Conservation (phyloP, 306 rosid species). For the Malus orientalis region DNA sequence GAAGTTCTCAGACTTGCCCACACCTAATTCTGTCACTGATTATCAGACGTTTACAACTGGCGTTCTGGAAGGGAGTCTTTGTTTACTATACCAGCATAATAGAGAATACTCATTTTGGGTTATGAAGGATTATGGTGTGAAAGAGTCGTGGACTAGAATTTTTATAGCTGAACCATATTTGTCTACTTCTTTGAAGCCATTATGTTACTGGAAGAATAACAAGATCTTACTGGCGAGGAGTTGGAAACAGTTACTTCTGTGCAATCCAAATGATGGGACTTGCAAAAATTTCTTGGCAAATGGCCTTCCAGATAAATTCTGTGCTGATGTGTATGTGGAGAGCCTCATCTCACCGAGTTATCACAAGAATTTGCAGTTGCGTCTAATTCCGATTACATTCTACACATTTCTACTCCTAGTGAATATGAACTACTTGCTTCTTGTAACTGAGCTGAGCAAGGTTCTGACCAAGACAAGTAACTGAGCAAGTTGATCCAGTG, state of each 20-base stretch:
- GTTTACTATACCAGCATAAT: slow-evolving; percentile 1
- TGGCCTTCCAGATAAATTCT: slow-evolving; percentile 2
- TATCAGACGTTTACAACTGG: background rate
- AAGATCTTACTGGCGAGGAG: background rate
- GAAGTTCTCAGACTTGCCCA: background rate
- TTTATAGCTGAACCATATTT: background rate
- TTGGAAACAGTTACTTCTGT: background rate
- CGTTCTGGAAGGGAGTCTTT: background rate
- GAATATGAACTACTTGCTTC: background rate
- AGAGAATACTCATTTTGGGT: slow-evolving; percentile 1
- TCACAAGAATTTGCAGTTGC: background rate
- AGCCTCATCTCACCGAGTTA: slow-evolving; percentile 3
- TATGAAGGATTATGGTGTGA: slow-evolving; percentile 7
- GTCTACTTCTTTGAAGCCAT: background rate
- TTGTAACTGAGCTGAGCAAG: background rate
- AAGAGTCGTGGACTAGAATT: slow-evolving; percentile 5
- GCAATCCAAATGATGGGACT: background rate
- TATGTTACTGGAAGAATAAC: slow-evolving; percentile 8
- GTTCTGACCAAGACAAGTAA: background rate
- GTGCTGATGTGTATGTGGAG: slow-evolving; percentile 7
- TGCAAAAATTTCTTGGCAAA: slow-evolving; percentile 2
- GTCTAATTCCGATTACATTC: background rate
- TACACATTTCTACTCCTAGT: background rate
- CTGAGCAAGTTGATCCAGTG: background rate
- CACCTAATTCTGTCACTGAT: background rate